Base-by-base conservation (phyloP, 2,329 filamentous ascomycete species). In the Fusarium floridanum region DNA sequence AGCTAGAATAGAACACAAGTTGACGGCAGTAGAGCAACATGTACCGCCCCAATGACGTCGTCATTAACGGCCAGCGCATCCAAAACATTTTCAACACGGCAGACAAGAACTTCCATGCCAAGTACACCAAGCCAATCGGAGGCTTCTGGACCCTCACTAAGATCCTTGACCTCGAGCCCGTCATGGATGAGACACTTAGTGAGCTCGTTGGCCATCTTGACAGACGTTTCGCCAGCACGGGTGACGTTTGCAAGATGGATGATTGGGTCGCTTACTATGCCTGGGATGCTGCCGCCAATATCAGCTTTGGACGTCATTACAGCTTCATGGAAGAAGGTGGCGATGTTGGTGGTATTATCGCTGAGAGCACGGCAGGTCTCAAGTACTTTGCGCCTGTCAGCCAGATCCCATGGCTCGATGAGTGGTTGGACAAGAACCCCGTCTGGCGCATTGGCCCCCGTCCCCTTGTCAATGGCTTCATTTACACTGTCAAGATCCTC, bases 381-480 rank as follows among this genome's bases (percentile, higher is more conserved):
- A 73, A 73, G 3, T 77, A 77, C n/a, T 77, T 77, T 48, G 67
- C 75, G 0, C 63, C 71, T 0, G 67, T 77, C 1, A 77, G 75
- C 9, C 75, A 77, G 32, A 67, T 76, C 2, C 75, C 75, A 5
- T 77, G 75, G 75, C 39, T 77, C 1, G 75, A 77, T 8, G 64
- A 69, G 34, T 77, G 75, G 73, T 5, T 77, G 1, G 76, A 77
- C 39, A 77, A 77, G 41, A 77, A 77, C 10, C 75, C 75, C 1
- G 29, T 77, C 1, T 68, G 53, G 41, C 45, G 67, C 0, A 56
- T 76, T 2, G 67, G 68, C 0, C 68, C 69, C 0, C 73, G 72
- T 0, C 75, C 53, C 22, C 68, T 56, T 2, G 75, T 67, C 5
- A 71, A 69, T 4, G 74, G 66, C 0, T 56, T 61, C 1, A 34